Percentiles rank a stretch among this genome's conserved stretches.
Evolutionary conservation across 495 filamentous ascomycete genomes (phyloP).

Genomic region (Lepraria neglecta): DNA sequence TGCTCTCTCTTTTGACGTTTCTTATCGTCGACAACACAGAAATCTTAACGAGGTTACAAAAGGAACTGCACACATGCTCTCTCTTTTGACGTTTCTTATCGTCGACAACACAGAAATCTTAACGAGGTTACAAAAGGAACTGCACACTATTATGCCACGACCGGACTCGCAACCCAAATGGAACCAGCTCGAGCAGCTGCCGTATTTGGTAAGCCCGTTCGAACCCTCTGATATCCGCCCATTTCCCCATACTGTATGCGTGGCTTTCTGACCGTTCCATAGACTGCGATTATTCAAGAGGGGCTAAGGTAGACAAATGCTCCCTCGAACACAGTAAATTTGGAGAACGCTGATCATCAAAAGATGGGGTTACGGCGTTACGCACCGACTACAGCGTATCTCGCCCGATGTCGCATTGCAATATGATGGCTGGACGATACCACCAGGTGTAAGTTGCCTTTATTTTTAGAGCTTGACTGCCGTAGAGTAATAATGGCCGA

Average conservation of each 20-base stretch:
- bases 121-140: slow-evolving; percentile 32
- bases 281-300: no score
- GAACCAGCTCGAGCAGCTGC: slow-evolving; percentile 39
- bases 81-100: slow-evolving; percentile 30
- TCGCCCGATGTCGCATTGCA: slow-evolving; percentile 18
- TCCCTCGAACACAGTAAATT: no score
- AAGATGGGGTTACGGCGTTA: slow-evolving; percentile 5
- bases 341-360: no score
- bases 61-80: slow-evolving; percentile 30
- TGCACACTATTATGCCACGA: slow-evolving; percentile 24
- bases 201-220: slow-evolving; percentile 31
- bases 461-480: no score
- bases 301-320: no score
- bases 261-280: no score
- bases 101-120: slow-evolving; percentile 33
- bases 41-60: slow-evolving; percentile 27
- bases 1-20: slow-evolving; percentile 26
- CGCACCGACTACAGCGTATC: slow-evolving; percentile 33
- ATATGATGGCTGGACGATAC: slow-evolving; percentile 18
- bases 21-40: slow-evolving; percentile 35
- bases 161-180: slow-evolving; percentile 22
- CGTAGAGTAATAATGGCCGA: no score
- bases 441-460: background rate
- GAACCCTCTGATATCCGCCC: no score
- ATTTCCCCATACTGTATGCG: no score